Evolutionary conservation across 306 rosid genomes (phyloP), one percentile per base, ranked within the genome.

Genomic region (Arachis stenosperma): DNA sequence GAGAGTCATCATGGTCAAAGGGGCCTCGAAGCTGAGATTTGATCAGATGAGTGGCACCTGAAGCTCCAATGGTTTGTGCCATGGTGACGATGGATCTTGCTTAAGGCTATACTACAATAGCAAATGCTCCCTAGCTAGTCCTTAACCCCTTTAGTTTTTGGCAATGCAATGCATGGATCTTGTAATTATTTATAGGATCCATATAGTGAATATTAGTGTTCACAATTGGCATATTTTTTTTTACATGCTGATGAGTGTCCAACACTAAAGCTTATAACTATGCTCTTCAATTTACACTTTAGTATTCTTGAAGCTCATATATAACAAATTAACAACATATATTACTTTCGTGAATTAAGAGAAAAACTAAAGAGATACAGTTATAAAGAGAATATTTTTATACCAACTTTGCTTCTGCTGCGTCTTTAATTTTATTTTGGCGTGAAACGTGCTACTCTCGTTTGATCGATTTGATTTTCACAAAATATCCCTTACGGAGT

Each of bases 161-260:
- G 40, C 57, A 52, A 52, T 56, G 37, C 54, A 71, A 65, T 65
- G 78, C 67, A 65, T 37, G 58, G 56, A 65, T 72, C 41, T 13
- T n/a, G 46, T 15, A 61, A 57, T 61, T 15, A 60, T 74, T 68
- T 74, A 79, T 74, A 74, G 54, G 36, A 27, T 69, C 13, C 43
- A 61, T 14, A 74, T 50, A 10, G 15, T 10, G 54, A 39, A 33
- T 29, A 22, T 13, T 44, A 54, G 68, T 44, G 68, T 74, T 69
- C 61, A 74, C 73, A 69, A 36, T 80, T 79, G 76, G 75, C 51
- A 80, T 69, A 61, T 61, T 27, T 61, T 61, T 78, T 79, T 74
- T 68, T 17, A 33, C 37, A 33, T 33, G 37, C 4, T 33, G 37
- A 33, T 33, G 4, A 33, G 3, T 33, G 37, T 33, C 4, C 37